A percentile compares a stretch with the other conserved stretches of the same genome.
Conservation (phyloP, 495 filamentous ascomycete species). For the Trichocladium antarcticum region DNA sequence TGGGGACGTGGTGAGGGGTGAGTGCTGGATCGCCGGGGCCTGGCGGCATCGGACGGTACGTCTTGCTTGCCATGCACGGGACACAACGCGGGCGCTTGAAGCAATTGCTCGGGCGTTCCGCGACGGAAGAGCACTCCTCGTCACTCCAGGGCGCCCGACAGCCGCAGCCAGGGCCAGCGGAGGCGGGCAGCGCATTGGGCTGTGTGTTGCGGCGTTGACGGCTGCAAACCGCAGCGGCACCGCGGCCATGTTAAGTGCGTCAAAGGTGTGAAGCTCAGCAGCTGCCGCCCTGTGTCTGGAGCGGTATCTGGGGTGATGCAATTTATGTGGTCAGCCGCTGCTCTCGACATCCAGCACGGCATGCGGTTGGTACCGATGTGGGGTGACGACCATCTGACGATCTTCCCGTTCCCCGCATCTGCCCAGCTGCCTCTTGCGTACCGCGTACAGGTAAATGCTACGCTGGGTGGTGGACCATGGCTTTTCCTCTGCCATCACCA, state of each 20-base stretch:
- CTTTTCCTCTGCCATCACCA: not conserved
- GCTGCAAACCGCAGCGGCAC: not conserved
- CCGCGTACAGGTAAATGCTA: too few relatives aligned
- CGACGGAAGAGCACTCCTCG: not conserved
- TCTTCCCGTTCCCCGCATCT: constrained; percentile 5
- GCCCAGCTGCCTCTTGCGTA: not conserved
- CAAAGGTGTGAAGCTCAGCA: not conserved
- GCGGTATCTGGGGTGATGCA: not conserved
- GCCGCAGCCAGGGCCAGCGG: not conserved
- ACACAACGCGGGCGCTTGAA: not conserved
- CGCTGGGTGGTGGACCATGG: not conserved
- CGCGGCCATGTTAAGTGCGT: too few relatives aligned
- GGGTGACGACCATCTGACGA: constrained; percentile 11
- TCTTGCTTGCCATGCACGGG: not conserved
- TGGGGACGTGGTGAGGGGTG: constrained; percentile 1
- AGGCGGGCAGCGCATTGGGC: not conserved
- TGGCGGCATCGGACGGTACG: not conserved
- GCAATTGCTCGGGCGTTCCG: not conserved
- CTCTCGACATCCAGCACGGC: not conserved
- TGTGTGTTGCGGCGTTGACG: not conserved
- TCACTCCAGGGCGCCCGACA: not conserved
- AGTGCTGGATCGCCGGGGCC: not conserved
- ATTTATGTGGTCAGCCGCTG: not conserved
- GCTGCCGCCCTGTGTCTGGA: not conserved
- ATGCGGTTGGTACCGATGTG: not conserved